Conservation (phyloP, 352 stramenopile genomes). For the Globisporangium heterothallicum region DNA sequence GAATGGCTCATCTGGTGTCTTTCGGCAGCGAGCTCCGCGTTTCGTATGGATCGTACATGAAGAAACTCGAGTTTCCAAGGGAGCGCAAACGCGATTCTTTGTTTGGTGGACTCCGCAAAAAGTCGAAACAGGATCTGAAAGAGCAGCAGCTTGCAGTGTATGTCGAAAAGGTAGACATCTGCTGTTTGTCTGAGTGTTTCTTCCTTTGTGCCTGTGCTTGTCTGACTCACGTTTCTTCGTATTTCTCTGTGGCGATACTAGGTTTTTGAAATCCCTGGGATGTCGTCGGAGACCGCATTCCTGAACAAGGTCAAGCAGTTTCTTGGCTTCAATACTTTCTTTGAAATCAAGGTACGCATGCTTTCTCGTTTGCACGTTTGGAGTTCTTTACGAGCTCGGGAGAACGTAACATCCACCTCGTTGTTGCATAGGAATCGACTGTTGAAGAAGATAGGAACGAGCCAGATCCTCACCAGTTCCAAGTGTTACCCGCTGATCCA, state of each 20-base stretch:
- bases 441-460: slow-evolving; percentile 1
- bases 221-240: too few relatives aligned
- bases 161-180: slow-evolving; percentile 40
- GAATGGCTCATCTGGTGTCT: neutral
- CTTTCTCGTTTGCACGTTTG: too few relatives aligned
- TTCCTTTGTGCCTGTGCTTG: too few relatives aligned
- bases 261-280: slow-evolving; percentile 47
- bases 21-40: slow-evolving; percentile 47
- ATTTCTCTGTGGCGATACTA: slow-evolving; percentile 9
- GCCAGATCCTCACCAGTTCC: neutral
- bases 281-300: slow-evolving; percentile 31
- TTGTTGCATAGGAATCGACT: slow-evolving; percentile 1
- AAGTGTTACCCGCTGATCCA: slow-evolving; percentile 1
- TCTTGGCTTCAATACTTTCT: slow-evolving; percentile 62
- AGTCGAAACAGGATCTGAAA: slow-evolving; percentile 57
- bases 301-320: slow-evolving; percentile 47
- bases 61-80: slow-evolving; percentile 48
- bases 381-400: too few relatives aligned
- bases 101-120: slow-evolving; percentile 63
- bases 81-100: slow-evolving; percentile 72
- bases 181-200: slow-evolving; percentile 7
- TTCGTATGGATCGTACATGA: slow-evolving; percentile 46
- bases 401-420: too few relatives aligned
- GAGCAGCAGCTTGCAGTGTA: slow-evolving; percentile 71
- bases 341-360: slow-evolving; percentile 60